Base-by-base conservation (phyloP, 2,329 filamentous ascomycete species). In the Colletotrichum chrysophilum region DNA sequence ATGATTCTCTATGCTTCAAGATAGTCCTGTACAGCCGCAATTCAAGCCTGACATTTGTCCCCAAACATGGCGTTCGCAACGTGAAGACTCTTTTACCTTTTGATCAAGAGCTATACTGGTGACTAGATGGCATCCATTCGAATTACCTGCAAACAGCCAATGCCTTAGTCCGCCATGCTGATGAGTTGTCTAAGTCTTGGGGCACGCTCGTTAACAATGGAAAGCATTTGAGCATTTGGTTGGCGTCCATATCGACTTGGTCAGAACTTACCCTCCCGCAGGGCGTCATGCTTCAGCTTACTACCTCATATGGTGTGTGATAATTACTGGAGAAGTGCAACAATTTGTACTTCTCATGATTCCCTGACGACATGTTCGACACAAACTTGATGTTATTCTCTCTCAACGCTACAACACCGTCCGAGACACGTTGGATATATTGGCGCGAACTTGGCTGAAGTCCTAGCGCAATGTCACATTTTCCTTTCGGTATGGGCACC, bases 21-120 rank as follows among this genome's bases (percentile, higher is more conserved):
- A 21, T 21, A 55, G 70, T 48, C 74, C 79, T 83, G 79, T 79
- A 80, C 82, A 84, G 79, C 79, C n/a, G 61, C 80, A 85, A 85
- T 83, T 79, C 82, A 85, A 84, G 76, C 80, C 79, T 79, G 82
- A 77, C 81, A 77, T 80, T 80, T 78, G 79, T 78, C 76, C 78
- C 79, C 79, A 77, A 38, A 38, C 52, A 28, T 64, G 10, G 7
- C 13, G 18, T 14, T 26, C 5, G 8, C 24, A 16, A n/a, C 43
- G n/a, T 21, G 43, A 52, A 48, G 38, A 48, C 55, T 60, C 4
- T 10, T 6, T 18, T 6, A 28, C 5, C 38, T 12, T 48, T 48
- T 12, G 9, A 48, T 7, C 9, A 12, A 12, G 18, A n/a, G 38
- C 18, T 48, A 12, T 48, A 21, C 18, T 43, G 36, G 36, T 43